Evolutionary conservation across 208 protist genomes (phyloP).

Genomic region (Trichomonas vaginalis): DNA sequence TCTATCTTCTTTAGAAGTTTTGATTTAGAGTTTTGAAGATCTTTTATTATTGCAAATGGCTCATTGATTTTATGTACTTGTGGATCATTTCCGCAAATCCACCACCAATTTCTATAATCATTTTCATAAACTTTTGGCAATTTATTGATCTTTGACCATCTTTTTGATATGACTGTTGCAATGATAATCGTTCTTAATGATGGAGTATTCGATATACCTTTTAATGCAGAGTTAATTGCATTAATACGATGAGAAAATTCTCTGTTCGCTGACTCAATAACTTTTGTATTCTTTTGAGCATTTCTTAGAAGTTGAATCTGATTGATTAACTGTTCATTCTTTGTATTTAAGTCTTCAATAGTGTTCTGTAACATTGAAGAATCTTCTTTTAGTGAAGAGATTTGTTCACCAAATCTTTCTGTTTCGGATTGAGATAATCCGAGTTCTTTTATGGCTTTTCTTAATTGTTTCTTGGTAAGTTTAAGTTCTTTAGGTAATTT

Average conservation of each 20-base stretch:
- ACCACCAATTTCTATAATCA: slow-evolving; percentile 7
- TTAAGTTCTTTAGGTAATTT: neutral
- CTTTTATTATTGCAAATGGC: neutral
- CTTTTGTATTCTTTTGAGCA: neutral
- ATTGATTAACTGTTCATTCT: neutral
- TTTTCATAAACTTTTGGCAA: neutral
- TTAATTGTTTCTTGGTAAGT: neutral
- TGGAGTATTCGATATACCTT: neutral
- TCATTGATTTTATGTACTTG: neutral
- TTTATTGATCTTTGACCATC: neutral
- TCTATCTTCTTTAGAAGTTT: neutral
- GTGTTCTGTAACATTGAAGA: neutral
- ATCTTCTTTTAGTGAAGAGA: neutral
- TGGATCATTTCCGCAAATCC: neutral
- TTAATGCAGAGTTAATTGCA: neutral
- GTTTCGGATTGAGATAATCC: neutral
- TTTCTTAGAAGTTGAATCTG: neutral
- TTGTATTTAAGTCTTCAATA: neutral
- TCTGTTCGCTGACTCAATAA: neutral
- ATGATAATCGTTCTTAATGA: neutral
- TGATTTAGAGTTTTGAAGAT: neutral
- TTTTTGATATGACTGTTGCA: neutral
- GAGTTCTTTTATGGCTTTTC: neutral
- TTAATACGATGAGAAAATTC: neutral
- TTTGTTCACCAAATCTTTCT: neutral